Conservation (phyloP, 345 rosid genomes). For the Pistacia integerrima region DNA sequence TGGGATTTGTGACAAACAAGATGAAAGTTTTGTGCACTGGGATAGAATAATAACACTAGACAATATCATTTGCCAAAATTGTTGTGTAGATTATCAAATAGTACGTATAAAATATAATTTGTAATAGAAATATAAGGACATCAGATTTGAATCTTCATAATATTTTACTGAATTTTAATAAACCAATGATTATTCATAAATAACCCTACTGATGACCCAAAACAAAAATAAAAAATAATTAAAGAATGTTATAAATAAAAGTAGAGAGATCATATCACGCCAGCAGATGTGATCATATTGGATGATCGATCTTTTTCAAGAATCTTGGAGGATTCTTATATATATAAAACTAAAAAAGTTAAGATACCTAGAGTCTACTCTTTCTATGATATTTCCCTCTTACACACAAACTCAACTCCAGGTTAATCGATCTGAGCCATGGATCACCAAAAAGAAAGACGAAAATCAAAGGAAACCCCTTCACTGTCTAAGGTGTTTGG, state of each 20-base stretch:
- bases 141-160: no score
- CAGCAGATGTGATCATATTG: constrained; percentile 14
- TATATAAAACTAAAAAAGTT: constrained; percentile 7
- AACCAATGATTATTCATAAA: no score
- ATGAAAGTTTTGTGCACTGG: no score
- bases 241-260: constrained; percentile 7
- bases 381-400: neutral
- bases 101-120: no score
- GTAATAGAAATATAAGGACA: no score
- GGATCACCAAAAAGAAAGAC: neutral
- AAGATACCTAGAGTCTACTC: constrained; percentile 19
- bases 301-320: constrained; percentile 26
- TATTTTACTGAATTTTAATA: no score
- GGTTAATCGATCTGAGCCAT: neutral
- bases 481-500: constrained; percentile 6
- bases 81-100: no score
- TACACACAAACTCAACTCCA: neutral
- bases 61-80: no score
- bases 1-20: no score
- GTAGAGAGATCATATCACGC: constrained; percentile 19
- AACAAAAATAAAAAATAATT: neutral
- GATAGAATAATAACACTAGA: no score
- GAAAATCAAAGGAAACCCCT: neutral
- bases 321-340: constrained; percentile 34
- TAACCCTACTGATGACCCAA: neutral